These are phyloP conservation scores for Boletellus emodensis DNA, from an alignment of 768 basidiomycete genomes.

Conservation along the genomic window DNA sequence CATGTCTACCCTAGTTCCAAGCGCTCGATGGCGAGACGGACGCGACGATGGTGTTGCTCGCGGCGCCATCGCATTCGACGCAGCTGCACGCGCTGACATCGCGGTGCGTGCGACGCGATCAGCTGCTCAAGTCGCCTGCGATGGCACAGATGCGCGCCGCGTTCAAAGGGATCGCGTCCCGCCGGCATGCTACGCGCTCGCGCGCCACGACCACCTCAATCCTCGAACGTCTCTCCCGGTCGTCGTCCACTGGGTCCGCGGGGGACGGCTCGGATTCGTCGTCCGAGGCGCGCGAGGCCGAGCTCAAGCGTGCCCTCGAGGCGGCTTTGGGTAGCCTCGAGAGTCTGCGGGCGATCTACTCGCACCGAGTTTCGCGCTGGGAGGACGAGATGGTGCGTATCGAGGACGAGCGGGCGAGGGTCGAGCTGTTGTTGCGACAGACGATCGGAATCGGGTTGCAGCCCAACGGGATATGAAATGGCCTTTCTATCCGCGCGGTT, in stretches of 20 bases:
- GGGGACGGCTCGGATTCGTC: conserved; percentile 56
- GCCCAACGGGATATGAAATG: conserved; percentile 14
- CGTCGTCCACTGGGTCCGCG: conserved; percentile 36
- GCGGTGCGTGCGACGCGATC: conserved; percentile 62
- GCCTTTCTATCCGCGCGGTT: too few species aligned
- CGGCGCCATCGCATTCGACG: conserved; percentile 69
- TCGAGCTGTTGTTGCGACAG: conserved; percentile 64
- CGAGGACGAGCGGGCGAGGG: conserved; percentile 61
- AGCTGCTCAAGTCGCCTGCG: conserved; percentile 43
- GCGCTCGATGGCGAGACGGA: conserved; percentile 77
- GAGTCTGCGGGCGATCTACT: conserved; percentile 60
- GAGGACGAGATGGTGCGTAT: conserved; percentile 64
- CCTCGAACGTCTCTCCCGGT: conserved; percentile 37
- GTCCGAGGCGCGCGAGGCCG: conserved; percentile 51
- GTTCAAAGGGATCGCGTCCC: conserved; percentile 57
- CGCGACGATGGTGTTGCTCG: conserved; percentile 68
- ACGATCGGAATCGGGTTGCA: conserved; percentile 46
- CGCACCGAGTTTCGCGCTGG: conserved; percentile 66
- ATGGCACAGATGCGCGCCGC: conserved; percentile 51
- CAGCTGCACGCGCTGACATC: conserved; percentile 63
- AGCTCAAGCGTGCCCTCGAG: conserved; percentile 64
- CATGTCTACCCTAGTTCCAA: conserved; percentile 52
- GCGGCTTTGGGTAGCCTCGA: conserved; percentile 65
- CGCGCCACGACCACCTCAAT: conserved; percentile 42
- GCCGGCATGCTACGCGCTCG: conserved; percentile 47